These are phyloP conservation scores for Rhipidocladum racemiflorum DNA, from an alignment of 176 grass and related monocot species.

Conservation along the genomic window DNA sequence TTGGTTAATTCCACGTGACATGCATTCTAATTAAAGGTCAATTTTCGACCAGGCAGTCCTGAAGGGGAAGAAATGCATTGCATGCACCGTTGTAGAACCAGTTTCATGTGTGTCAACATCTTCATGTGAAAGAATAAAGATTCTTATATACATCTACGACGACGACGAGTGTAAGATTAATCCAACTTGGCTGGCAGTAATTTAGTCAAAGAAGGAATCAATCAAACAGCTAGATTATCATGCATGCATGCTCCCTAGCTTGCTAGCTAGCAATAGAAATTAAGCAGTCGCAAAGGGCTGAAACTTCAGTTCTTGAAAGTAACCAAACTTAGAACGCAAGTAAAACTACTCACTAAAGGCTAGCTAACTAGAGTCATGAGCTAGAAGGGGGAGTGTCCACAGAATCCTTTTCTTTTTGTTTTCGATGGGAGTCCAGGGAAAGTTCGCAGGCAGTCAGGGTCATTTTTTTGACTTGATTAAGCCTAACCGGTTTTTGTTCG, in stretches of 20 bases:
- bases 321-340: no score
- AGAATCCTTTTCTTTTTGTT: no score
- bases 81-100: neutral
- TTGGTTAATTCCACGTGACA: no score
- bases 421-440: neutral
- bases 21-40: no score
- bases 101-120: neutral
- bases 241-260: neutral
- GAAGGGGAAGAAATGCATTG: neutral
- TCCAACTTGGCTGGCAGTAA: slow-evolving; percentile 11
- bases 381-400: no score
- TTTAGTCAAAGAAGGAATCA: slow-evolving; percentile 16
- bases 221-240: neutral
- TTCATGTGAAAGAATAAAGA: neutral
- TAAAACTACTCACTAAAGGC: no score
- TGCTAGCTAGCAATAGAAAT: no score
- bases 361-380: no score
- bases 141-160: neutral
- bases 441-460: neutral
- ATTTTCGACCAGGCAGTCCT: no score
- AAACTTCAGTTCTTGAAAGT: no score
- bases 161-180: neutral
- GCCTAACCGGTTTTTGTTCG: neutral
- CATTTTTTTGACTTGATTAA: neutral
- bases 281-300: no score